Conservation (phyloP, 495 filamentous ascomycete species). For the Evernia prunastri region DNA sequence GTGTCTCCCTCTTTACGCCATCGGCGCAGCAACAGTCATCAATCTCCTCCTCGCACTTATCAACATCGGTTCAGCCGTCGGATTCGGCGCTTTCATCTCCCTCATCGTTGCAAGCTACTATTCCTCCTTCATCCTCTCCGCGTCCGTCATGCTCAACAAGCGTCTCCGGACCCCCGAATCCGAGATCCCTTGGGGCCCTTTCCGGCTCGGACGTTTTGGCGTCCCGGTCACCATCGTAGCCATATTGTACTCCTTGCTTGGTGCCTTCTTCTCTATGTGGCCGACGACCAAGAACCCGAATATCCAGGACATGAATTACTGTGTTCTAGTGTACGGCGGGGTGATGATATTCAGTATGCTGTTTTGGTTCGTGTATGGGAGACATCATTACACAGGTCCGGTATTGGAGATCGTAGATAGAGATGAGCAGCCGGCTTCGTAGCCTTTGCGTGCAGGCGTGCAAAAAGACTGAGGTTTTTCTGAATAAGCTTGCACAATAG, state of each 20-base stretch:
- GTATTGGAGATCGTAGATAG: neutral
- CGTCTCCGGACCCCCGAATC: slow-evolving; percentile 20
- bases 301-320: slow-evolving; percentile 13
- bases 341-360: slow-evolving; percentile 11
- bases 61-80: slow-evolving; percentile 43
- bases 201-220: slow-evolving; percentile 10
- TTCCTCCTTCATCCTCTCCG: slow-evolving; percentile 38
- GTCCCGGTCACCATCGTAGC: slow-evolving; percentile 10
- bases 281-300: slow-evolving; percentile 8
- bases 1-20: slow-evolving; percentile 35
- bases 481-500: too few species aligned
- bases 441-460: neutral
- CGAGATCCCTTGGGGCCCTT: slow-evolving; percentile 13
- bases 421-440: neutral
- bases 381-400: slow-evolving; percentile 15
- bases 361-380: slow-evolving; percentile 16
- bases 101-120: slow-evolving; percentile 39
- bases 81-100: slow-evolving; percentile 44
- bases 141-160: slow-evolving; percentile 37
- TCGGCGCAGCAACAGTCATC: slow-evolving; percentile 34
- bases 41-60: slow-evolving; percentile 42
- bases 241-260: slow-evolving; percentile 8
- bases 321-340: slow-evolving; percentile 11
- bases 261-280: slow-evolving; percentile 12
- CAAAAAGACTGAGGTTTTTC: too few species aligned